Evolutionary conservation across 106 monocot genomes (phyloP).

Genomic region (Cymbidium sinense): DNA sequence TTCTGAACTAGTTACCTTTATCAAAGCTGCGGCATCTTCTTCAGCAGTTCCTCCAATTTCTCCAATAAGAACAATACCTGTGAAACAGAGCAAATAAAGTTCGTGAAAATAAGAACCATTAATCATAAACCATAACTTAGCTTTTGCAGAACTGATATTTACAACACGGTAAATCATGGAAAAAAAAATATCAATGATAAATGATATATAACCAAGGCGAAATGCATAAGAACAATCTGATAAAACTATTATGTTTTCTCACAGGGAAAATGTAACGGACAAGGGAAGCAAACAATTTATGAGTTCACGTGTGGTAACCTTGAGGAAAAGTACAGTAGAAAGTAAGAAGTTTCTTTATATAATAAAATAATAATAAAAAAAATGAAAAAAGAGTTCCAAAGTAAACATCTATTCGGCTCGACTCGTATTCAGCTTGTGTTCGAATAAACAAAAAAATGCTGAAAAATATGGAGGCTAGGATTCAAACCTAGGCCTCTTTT

Average conservation of each 20-base stretch:
- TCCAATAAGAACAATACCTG: conserved; percentile 97
- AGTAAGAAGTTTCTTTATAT: background rate
- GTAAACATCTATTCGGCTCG: background rate
- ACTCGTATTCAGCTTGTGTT: too few relatives aligned
- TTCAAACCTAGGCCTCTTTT: too few relatives aligned
- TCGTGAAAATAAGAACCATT: background rate
- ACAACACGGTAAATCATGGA: background rate
- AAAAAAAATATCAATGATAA: background rate
- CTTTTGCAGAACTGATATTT: background rate
- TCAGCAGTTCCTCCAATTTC: conserved; percentile 99
- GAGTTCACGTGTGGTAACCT: background rate
- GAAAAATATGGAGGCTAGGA: too few relatives aligned
- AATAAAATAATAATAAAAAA: background rate
- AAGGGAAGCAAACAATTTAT: conserved; percentile 3
- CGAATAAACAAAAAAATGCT: too few relatives aligned
- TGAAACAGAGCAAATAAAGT: conserved; percentile 7
- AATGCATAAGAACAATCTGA: background rate
- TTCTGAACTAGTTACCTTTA: conserved; percentile 35
- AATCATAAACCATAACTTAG: background rate
- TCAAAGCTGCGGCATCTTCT: conserved; percentile 97
- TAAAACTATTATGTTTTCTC: background rate
- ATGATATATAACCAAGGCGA: background rate
- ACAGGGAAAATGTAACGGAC: background rate
- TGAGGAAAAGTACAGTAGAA: background rate
- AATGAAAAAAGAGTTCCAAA: background rate